Percentiles rank a stretch among this genome's conserved stretches.
Conservation (phyloP, 345 rosid genomes). For the Ricinus communis region DNA sequence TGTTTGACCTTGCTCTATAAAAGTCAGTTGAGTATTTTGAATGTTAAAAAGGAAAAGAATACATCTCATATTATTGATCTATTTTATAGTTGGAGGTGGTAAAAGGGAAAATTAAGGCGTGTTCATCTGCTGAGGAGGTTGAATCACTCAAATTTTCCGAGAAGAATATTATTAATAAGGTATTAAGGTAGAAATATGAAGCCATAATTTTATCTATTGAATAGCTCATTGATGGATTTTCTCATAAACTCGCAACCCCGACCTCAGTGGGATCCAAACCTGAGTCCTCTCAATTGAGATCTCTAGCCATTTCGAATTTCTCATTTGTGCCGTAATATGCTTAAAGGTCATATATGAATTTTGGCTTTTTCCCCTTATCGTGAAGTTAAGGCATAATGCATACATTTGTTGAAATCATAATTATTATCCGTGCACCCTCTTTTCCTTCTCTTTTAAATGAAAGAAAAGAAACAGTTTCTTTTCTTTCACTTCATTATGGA, state of each 20-base stretch:
- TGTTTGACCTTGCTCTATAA: slow-evolving; percentile 5
- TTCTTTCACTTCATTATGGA: neutral
- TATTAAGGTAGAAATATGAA: slow-evolving; percentile 24
- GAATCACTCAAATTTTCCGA: slow-evolving; percentile 66
- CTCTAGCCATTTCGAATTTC: neutral
- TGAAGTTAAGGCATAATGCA: no score
- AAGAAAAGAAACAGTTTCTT: no score
- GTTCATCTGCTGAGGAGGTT: slow-evolving; percentile 72
- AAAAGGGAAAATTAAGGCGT: slow-evolving; percentile 62
- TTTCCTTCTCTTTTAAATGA: no score
- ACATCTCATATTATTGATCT: slow-evolving; percentile 18
- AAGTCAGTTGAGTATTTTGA: neutral
- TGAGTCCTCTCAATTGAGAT: neutral
- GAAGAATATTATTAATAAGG: slow-evolving; percentile 86
- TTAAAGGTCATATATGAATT: neutral
- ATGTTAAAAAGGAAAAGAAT: neutral
- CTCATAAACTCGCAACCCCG: neutral
- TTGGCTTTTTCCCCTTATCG: neutral
- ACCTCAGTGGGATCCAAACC: neutral
- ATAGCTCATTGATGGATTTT: no score
- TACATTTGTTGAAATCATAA: neutral
- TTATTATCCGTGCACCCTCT: no score
- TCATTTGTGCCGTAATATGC: neutral
- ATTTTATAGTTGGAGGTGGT: slow-evolving; percentile 64
- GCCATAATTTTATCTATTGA: no score